phyloP scores from a whole-genome alignment of 805 yeast species.

The Lachancea waltii region DNA sequence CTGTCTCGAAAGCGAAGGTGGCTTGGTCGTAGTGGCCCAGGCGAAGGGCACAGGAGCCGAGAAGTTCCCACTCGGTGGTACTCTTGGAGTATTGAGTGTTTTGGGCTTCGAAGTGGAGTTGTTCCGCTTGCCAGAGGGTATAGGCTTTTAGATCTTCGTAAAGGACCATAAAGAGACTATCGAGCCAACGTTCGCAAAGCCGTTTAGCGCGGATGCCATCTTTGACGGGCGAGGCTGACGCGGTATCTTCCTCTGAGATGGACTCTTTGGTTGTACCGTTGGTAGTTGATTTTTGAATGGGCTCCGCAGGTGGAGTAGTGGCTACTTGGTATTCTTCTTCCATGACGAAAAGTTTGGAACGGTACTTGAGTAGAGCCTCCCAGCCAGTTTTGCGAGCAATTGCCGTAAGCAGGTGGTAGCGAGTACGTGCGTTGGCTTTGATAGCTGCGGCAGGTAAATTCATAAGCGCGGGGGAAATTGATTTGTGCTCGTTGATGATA shows the following conservation, averaged over 20 bases:
- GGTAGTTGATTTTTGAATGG: too few relatives aligned
- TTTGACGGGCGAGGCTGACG: slow-evolving; percentile 7
- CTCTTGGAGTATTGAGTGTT: slow-evolving; percentile 70
- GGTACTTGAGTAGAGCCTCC: slow-evolving; percentile 54
- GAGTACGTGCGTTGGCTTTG: slow-evolving; percentile 48
- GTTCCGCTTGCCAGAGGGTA: slow-evolving; percentile 91
- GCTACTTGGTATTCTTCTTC: slow-evolving; percentile 46
- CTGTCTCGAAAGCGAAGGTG: slow-evolving; percentile 70
- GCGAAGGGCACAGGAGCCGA: slow-evolving; percentile 81
- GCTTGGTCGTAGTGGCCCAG: slow-evolving; percentile 86
- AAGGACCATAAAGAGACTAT: slow-evolving; percentile 60
- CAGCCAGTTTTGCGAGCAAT: slow-evolving; percentile 66
- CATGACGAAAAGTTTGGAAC: slow-evolving; percentile 65
- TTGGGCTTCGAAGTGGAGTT: slow-evolving; percentile 82
- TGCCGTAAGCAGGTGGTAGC: slow-evolving; percentile 57
- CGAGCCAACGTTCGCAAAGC: slow-evolving; percentile 74
- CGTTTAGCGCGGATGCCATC: slow-evolving; percentile 55
- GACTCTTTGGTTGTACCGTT: too few relatives aligned
- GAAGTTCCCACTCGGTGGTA: slow-evolving; percentile 85
- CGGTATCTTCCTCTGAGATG: too few relatives aligned
- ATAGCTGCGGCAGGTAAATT: slow-evolving; percentile 66
- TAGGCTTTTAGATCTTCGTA: slow-evolving; percentile 75
- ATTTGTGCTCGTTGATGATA: slow-evolving; percentile 57
- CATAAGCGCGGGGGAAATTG: slow-evolving; percentile 53
- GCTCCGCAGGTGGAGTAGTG: slow-evolving; percentile 14